A percentile compares a stretch with the other conserved stretches of the same genome.
Evolutionary conservation across 2,329 filamentous ascomycete genomes (phyloP).

Genomic region (Pseudocercospora musae): DNA sequence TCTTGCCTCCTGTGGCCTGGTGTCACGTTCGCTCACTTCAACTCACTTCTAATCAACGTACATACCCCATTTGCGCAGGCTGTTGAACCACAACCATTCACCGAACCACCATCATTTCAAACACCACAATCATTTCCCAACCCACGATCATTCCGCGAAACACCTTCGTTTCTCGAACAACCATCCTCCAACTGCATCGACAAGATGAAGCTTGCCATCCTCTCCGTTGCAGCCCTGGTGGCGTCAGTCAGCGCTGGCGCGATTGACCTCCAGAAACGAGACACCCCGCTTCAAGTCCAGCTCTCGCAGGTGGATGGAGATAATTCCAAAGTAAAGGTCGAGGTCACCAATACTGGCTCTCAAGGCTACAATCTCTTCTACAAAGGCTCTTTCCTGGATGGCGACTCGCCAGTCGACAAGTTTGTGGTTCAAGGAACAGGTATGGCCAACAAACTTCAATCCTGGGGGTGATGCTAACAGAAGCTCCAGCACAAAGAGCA

Average conservation of each 20-base stretch:
- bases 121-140: no score
- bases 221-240: not conserved
- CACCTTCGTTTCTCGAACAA: not conserved
- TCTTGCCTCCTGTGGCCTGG: not conserved
- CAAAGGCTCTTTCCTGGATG: constrained; percentile 27
- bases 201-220: not conserved
- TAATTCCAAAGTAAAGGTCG: constrained; percentile 27
- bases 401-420: constrained; percentile 27
- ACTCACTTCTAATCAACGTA: not conserved
- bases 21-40: not conserved
- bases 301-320: constrained; percentile 16
- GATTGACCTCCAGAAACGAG: not conserved
- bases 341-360: constrained; percentile 27
- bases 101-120: not conserved
- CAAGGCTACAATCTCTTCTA: constrained; percentile 28
- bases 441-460: constrained; percentile 3
- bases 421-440: constrained; percentile 22
- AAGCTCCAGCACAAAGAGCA: constrained; percentile 15
- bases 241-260: not conserved
- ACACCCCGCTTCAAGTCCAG: constrained; percentile 23
- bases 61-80: not conserved
- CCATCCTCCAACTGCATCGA: not conserved
- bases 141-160: not conserved
- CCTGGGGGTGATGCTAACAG: constrained; percentile 2
- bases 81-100: not conserved